These are phyloP conservation scores for Chrysoporthe puriensis DNA, from an alignment of 2,329 filamentous ascomycete species.

Conservation along the genomic window DNA sequence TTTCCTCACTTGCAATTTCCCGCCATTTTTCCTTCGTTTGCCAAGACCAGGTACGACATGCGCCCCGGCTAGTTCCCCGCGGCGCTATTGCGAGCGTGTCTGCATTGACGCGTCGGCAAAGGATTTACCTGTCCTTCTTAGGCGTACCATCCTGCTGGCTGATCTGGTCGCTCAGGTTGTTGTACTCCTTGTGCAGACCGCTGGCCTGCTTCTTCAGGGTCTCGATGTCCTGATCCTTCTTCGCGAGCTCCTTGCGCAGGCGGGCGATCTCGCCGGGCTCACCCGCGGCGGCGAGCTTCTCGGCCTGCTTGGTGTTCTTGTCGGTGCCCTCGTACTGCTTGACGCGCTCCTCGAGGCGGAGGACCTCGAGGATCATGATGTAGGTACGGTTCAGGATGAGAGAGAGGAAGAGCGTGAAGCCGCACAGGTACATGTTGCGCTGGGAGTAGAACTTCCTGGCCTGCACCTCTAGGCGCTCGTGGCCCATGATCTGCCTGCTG, in stretches of 20 bases:
- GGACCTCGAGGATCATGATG: constrained; percentile 91
- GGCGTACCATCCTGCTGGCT: constrained; percentile 56
- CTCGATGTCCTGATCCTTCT: constrained; percentile 82
- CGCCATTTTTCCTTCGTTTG: neutral
- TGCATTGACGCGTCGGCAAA: neutral
- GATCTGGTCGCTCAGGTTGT: constrained; percentile 82
- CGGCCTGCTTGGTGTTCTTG: constrained; percentile 65
- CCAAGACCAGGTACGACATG: neutral
- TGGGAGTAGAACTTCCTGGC: constrained; percentile 99
- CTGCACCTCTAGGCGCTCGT: constrained; percentile 97
- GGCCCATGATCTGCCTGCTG: constrained; percentile 71
- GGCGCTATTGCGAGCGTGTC: neutral
- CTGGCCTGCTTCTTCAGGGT: constrained; percentile 91
- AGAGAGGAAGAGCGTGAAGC: constrained; percentile 98
- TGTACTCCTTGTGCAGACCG: constrained; percentile 83
- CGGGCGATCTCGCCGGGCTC: constrained; percentile 74
- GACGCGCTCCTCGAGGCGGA: constrained; percentile 89
- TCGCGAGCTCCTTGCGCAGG: constrained; percentile 72
- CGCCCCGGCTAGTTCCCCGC: neutral
- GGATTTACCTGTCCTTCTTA: constrained; percentile 61
- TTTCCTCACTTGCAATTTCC: neutral
- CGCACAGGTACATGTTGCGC: constrained; percentile 99
- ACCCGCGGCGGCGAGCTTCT: constrained; percentile 73
- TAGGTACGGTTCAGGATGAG: constrained; percentile 99
- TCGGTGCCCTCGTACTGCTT: constrained; percentile 75